Percentiles rank a stretch among this genome's conserved stretches.
These are phyloP conservation scores for Pseudoperonospora humuli DNA, from an alignment of 352 stramenopile species.

Conservation along the genomic window DNA sequence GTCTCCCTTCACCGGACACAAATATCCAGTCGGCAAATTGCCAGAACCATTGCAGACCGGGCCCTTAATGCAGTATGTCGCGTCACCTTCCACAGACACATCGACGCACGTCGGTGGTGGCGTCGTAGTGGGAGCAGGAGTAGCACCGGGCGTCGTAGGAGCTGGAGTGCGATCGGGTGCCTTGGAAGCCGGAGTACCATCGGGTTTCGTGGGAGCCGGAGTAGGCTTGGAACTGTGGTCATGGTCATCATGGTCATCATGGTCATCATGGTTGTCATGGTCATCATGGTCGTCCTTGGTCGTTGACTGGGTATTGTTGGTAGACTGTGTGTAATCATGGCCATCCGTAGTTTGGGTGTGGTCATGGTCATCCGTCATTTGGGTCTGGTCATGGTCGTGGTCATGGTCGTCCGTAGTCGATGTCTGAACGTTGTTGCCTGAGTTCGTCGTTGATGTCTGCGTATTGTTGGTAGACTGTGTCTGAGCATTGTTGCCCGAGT, in stretches of 20 bases:
- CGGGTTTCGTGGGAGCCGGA: no score
- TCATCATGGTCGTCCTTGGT: no score
- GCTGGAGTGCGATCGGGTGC: constrained; percentile 7
- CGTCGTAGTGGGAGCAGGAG: constrained; percentile 15
- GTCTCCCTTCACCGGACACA: constrained; percentile 54
- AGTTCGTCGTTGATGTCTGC: no score
- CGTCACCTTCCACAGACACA: constrained; percentile 60
- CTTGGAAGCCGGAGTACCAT: constrained; percentile 8
- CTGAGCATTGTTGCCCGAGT: background rate
- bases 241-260: constrained; percentile 5
- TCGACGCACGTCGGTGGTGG: constrained; percentile 33
- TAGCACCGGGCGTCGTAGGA: constrained; percentile 9
- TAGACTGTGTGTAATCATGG: no score
- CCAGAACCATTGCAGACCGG: constrained; percentile 53
- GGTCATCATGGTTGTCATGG: no score
- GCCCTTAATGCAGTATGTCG: constrained; percentile 64
- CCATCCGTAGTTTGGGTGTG: no score
- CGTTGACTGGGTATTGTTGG: constrained; percentile 8
- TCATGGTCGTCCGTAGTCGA: constrained; percentile 13
- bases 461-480: no score
- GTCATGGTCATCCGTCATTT: constrained; percentile 7
- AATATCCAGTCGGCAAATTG: constrained; percentile 25
- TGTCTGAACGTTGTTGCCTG: no score
- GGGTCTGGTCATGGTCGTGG: constrained; percentile 6
- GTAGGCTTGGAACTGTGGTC: background rate